These are phyloP conservation scores for Eremothecium gossypii DNA, from an alignment of 1,139 yeast species.

Conservation along the genomic window DNA sequence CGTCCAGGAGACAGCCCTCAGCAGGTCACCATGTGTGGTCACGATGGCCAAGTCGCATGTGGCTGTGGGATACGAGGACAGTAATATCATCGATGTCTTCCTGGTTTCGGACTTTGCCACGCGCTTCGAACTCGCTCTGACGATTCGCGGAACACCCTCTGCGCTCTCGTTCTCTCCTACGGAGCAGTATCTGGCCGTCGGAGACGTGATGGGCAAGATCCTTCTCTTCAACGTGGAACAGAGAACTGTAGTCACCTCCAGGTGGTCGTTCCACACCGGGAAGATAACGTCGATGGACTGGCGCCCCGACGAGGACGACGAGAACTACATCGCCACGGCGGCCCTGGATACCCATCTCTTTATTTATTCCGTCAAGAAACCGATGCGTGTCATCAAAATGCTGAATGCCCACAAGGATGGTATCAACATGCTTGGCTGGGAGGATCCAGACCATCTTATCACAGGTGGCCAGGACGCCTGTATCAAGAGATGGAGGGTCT, in stretches of 20 bases:
- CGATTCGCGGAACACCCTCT: constrained; percentile 56
- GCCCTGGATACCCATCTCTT: constrained; percentile 78
- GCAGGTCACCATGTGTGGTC: constrained; percentile 37
- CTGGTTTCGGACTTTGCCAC: constrained; percentile 32
- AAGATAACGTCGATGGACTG: constrained; percentile 69
- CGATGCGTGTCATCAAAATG: constrained; percentile 64
- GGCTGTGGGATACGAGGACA: constrained; percentile 42
- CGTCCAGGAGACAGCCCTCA: constrained; percentile 22
- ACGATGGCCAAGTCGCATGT: constrained; percentile 36
- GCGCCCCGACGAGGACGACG: constrained; percentile 42
- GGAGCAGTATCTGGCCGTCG: constrained; percentile 64
- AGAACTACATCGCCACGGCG: constrained; percentile 64
- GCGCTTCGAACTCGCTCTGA: constrained; percentile 19
- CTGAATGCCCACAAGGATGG: constrained; percentile 87
- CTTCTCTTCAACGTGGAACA: constrained; percentile 51
- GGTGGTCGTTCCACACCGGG: constrained; percentile 95
- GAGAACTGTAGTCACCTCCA: constrained; percentile 58
- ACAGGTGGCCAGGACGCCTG: constrained; percentile 79
- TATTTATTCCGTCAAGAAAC: constrained; percentile 68
- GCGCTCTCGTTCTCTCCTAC: constrained; percentile 63
- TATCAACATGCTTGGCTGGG: constrained; percentile 69
- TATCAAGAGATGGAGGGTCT: constrained; percentile 62
- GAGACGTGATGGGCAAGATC: constrained; percentile 81
- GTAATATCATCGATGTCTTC: constrained; percentile 30
- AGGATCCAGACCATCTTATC: constrained; percentile 35